phyloP scores from a whole-genome alignment of 2,329 filamentous ascomycete species.

The Septoria petroselini region DNA sequence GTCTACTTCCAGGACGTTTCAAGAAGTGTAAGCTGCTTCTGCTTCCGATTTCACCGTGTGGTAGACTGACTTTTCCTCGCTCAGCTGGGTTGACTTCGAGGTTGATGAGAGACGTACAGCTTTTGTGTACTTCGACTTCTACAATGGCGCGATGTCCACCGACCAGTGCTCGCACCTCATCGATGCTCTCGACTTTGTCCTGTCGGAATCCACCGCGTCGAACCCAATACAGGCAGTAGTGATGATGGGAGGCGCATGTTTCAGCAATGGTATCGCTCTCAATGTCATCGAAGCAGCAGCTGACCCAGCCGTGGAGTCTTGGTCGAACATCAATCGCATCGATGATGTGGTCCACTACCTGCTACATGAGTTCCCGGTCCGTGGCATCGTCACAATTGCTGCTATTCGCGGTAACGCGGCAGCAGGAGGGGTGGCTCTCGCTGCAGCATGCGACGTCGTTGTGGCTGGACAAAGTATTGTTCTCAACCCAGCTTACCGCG shows the following conservation, averaged over 20 bases:
- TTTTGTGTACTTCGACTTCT: slow-evolving; percentile 46
- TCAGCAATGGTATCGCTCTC: slow-evolving; percentile 47
- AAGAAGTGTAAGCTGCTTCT: slow-evolving; percentile 35
- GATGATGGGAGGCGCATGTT: slow-evolving; percentile 45
- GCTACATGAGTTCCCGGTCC: slow-evolving; percentile 40
- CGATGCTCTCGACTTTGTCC: slow-evolving; percentile 40
- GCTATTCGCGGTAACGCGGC: slow-evolving; percentile 45
- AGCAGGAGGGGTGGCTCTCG: slow-evolving; percentile 46
- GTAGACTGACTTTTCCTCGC: background rate
- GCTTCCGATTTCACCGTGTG: background rate
- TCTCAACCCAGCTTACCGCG: slow-evolving; percentile 45
- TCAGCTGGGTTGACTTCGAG: slow-evolving; percentile 39
- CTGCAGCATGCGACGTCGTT: slow-evolving; percentile 40
- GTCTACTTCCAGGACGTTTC: slow-evolving; percentile 36
- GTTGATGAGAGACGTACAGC: slow-evolving; percentile 36
- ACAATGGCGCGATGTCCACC: slow-evolving; percentile 47
- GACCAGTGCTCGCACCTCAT: slow-evolving; percentile 41
- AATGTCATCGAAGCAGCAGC: slow-evolving; percentile 45
- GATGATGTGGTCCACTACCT: slow-evolving; percentile 44
- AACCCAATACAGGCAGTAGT: slow-evolving; percentile 39
- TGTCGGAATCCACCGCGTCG: slow-evolving; percentile 32
- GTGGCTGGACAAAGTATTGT: slow-evolving; percentile 42
- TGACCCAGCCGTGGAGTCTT: slow-evolving; percentile 43
- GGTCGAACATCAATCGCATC: slow-evolving; percentile 48
- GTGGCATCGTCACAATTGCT: slow-evolving; percentile 41